Evolutionary conservation across 1,284 basidiomycete genomes (phyloP).

Genomic region (Ganoderma multipileum): DNA sequence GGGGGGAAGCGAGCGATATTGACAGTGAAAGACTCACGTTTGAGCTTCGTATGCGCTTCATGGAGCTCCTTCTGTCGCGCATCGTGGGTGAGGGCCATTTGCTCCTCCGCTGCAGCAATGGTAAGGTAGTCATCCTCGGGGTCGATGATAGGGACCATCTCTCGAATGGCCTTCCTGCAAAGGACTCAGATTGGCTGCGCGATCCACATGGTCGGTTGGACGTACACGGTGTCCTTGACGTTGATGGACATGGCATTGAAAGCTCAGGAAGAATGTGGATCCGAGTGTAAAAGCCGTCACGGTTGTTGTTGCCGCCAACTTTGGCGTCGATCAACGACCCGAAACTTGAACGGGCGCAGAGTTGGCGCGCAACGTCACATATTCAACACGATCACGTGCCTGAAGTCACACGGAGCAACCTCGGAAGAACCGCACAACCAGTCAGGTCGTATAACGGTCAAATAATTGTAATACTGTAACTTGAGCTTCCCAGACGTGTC

Average conservation of each 20-base stretch:
- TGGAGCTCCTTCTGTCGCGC: slow-evolving; percentile 69
- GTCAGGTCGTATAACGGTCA: no score
- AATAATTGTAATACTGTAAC: no score
- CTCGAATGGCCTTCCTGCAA: slow-evolving; percentile 66
- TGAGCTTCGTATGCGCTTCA: slow-evolving; percentile 64
- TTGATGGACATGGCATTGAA: slow-evolving; percentile 30
- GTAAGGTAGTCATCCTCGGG: slow-evolving; percentile 78
- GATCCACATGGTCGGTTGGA: not conserved
- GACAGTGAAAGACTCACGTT: slow-evolving; percentile 48
- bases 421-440: not conserved
- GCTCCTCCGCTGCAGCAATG: slow-evolving; percentile 73
- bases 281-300: not conserved
- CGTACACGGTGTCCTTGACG: slow-evolving; percentile 37
- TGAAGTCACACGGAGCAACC: slow-evolving; percentile 2
- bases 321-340: no score
- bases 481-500: no score
- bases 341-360: not conserved
- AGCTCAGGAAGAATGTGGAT: not conserved
- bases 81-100: slow-evolving; percentile 60
- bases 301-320: not conserved
- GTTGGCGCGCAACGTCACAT: not conserved
- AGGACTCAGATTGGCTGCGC: not conserved
- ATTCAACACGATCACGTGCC: slow-evolving; percentile 16
- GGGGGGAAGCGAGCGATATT: not conserved
- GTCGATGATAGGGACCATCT: slow-evolving; percentile 73